Base-by-base conservation (phyloP, 2,329 filamentous ascomycete genomes). In the Sclerotinia minor region DNA sequence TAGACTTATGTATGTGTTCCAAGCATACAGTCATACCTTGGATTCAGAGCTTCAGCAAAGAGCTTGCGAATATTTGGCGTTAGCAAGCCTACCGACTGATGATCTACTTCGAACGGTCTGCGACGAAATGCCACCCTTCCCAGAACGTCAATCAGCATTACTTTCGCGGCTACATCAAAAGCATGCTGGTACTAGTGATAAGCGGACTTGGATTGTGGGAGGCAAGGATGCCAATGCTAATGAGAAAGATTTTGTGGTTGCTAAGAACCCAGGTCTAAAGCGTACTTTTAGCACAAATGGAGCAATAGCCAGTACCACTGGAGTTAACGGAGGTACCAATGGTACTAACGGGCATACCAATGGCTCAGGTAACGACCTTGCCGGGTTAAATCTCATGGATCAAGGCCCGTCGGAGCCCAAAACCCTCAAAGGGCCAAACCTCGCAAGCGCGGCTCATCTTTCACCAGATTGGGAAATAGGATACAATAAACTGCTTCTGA, bases 121-220 rank as follows among this genome's bases (percentile, higher is more conserved):
- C 78, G 95, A 99, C 74, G 95, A 99, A 78, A 99, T 99, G 96
- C 95, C 95, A 2, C 94, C 95, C 0, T 99, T 98, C 80, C 96
- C 95, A 0, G 94, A 99, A 78, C 85, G 96, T 69, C 89, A 96
- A 68, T 98, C 95, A 6, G 94, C 95, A 1, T 83, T 99, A 38
- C 83, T 99, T 15, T 97, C 94, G 50, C 87, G 95, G 68, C 84
- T 99, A 61, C 94, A 99, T 79, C 93, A 97, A 79, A 98, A 96
- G 81, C 93, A 96, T 75, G 91, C 91, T 59, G 92, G 91, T 69
- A 95, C 92, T 19, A 96, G 92, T 77, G 95, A 99, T 79, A 96
- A 96, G 81, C 87, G 94, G 70, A 98, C 95, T 1, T 99, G 95
- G 95, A 89, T 97, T 35, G 92, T 98, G n/a, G 94, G 94, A 70